phyloP scores from a whole-genome alignment of 768 basidiomycete species.

The Collybia mongolica region DNA sequence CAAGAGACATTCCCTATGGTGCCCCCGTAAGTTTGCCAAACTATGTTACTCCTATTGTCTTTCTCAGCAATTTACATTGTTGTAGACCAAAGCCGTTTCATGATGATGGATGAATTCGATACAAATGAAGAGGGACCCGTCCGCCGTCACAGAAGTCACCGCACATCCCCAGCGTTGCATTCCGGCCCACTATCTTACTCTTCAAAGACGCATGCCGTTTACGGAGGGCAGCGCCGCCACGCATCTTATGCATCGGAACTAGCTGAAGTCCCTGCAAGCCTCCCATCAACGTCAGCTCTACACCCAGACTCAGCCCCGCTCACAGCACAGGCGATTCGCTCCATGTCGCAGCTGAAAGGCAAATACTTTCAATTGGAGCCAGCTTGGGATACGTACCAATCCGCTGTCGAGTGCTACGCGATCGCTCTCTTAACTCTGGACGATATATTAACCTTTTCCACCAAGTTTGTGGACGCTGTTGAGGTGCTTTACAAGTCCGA shows the following conservation, averaged over 20 bases:
- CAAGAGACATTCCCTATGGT: slow-evolving; percentile 46
- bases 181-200: neutral
- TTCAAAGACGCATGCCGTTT: neutral
- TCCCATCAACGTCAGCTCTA: neutral
- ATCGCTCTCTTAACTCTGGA: slow-evolving; percentile 1
- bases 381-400: slow-evolving; percentile 39
- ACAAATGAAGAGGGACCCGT: slow-evolving; percentile 9
- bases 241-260: slow-evolving; percentile 16
- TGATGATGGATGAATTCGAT: slow-evolving; percentile 33
- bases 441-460: slow-evolving; percentile 13
- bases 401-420: slow-evolving; percentile 12
- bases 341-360: neutral
- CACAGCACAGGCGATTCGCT: slow-evolving; percentile 6
- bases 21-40: slow-evolving; percentile 29
- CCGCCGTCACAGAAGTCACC: slow-evolving; percentile 6
- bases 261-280: neutral
- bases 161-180: neutral
- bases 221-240: slow-evolving; percentile 22
- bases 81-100: slow-evolving; percentile 31
- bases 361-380: slow-evolving; percentile 31
- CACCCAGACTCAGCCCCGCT: neutral
- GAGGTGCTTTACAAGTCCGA: slow-evolving; percentile 10
- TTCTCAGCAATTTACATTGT: neutral
- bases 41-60: neutral
- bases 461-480: slow-evolving; percentile 24